Base-by-base conservation (phyloP, 2,329 filamentous ascomycete species). In the Nannizziopsis barbatae region DNA sequence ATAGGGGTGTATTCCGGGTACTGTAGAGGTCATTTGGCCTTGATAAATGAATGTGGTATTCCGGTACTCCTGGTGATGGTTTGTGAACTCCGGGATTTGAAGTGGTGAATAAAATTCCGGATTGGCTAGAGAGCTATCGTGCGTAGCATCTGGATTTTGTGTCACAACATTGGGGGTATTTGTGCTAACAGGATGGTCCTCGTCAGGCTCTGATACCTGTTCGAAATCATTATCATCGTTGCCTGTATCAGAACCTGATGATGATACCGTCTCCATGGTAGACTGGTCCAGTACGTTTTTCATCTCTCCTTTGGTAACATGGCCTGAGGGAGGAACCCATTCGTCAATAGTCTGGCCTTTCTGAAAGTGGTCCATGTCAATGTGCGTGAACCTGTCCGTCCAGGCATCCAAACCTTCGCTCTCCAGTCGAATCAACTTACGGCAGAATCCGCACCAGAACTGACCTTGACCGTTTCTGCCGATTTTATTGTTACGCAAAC, bases 381-480 rank as follows among this genome's bases (percentile, higher is more conserved):
- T 89, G 59, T 95, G 87, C 56, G 89, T 70, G 54, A 78, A 79
- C 2, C 80, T 65, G 53, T 77, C 73, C 6, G 76, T 75, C 75
- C 76, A 77, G 0, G 79, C 77, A 18, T 75, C 75, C 1, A 71
- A 61, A 3, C 75, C 72, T 31, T 67, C 66, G 17, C 69, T 67
- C 30, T 67, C 60, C 27, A 80, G 69, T n/a, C 68, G 62, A 11
- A 86, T 67, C 15, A 80, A 71, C 14, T 65, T 58, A 12, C 67
- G 59, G 62, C 87, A 95, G 62, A 95, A 94, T 0, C 88, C 88
- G 59, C 89, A 95, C 88, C 88, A 95, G 65, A 87, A 95, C 5
- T 75, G 71, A 1, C 69, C 66, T 54, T 83, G 78, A 27, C 75
- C 77, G 51, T 83, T 81, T 11, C 76, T 71, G 0, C 83, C 83